These are phyloP conservation scores for Fusarium domesticum DNA, from an alignment of 2,329 filamentous ascomycete species.

Conservation along the genomic window DNA sequence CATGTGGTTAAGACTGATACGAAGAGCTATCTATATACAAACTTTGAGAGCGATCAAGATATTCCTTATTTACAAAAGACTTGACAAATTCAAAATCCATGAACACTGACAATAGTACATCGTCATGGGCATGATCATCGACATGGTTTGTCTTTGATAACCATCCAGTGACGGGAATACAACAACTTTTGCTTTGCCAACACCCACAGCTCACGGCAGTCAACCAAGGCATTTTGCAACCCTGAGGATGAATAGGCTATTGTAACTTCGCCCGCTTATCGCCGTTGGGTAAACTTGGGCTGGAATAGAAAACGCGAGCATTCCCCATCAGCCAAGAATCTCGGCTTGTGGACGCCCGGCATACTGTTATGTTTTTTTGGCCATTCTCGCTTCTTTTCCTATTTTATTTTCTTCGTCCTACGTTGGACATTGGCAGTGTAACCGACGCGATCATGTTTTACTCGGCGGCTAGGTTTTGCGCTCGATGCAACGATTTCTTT, in stretches of 20 bases:
- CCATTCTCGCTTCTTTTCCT: slow-evolving; percentile 13
- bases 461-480: slow-evolving; percentile 13
- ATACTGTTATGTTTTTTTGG: slow-evolving; percentile 5
- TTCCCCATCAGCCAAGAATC: slow-evolving; percentile 9
- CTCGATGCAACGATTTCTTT: slow-evolving; percentile 1
- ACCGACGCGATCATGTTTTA: slow-evolving; percentile 14
- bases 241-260: not conserved
- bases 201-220: not conserved
- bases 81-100: too few species aligned
- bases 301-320: slow-evolving; percentile 17
- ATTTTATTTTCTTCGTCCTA: slow-evolving; percentile 13
- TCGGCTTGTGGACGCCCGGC: slow-evolving; percentile 5
- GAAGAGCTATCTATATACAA: too few species aligned
- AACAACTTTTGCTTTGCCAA: too few species aligned
- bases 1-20: too few species aligned
- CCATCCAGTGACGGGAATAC: too few species aligned
- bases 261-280: not conserved
- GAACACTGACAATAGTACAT: too few species aligned
- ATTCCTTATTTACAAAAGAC: too few species aligned
- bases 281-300: not conserved
- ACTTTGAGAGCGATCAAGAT: too few species aligned
- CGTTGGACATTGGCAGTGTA: slow-evolving; percentile 21
- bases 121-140: too few species aligned
- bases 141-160: too few species aligned
- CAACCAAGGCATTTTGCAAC: not conserved